Evolutionary conservation across 2,329 filamentous ascomycete species (phyloP).

Genomic region (Aspergillaceae sp.): DNA sequence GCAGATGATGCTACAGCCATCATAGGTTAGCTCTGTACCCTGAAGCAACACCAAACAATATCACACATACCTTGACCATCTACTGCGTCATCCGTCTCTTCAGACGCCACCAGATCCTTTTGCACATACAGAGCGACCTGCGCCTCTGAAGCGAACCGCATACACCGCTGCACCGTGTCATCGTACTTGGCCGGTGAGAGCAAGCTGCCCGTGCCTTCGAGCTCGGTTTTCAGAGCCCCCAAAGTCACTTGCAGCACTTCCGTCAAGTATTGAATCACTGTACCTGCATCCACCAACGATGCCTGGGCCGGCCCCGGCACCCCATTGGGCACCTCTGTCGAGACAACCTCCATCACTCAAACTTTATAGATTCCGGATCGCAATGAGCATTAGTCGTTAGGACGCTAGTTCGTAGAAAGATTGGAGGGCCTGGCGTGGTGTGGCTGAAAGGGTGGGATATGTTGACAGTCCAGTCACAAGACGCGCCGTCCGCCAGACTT

Average conservation of each 20-base stretch:
- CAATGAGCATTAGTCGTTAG: constrained; percentile 25
- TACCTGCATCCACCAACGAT: constrained; percentile 52
- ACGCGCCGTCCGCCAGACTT: constrained; percentile 6
- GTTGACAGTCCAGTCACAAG: constrained; percentile 3
- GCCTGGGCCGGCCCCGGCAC: constrained; percentile 22
- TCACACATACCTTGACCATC: constrained; percentile 34
- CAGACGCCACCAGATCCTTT: constrained; percentile 57
- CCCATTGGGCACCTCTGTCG: constrained; percentile 28
- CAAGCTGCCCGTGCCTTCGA: constrained; percentile 73
- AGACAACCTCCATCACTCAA: constrained; percentile 31
- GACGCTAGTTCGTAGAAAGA: constrained; percentile 2
- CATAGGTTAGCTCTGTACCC: background rate
- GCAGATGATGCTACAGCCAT: constrained; percentile 18
- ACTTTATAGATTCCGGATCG: constrained; percentile 16
- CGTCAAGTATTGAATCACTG: constrained; percentile 63
- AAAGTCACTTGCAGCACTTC: constrained; percentile 64
- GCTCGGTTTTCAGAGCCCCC: constrained; percentile 66
- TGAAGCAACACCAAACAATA: background rate
- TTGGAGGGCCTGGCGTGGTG: background rate
- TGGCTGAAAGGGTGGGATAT: background rate
- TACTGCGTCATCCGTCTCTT: constrained; percentile 33
- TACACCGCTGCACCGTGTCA: constrained; percentile 80
- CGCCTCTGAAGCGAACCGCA: constrained; percentile 78
- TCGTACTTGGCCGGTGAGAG: constrained; percentile 61
- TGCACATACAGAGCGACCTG: constrained; percentile 86